Conservation (phyloP, 1,284 basidiomycete genomes). For the Sanghuangporus weigelae region DNA sequence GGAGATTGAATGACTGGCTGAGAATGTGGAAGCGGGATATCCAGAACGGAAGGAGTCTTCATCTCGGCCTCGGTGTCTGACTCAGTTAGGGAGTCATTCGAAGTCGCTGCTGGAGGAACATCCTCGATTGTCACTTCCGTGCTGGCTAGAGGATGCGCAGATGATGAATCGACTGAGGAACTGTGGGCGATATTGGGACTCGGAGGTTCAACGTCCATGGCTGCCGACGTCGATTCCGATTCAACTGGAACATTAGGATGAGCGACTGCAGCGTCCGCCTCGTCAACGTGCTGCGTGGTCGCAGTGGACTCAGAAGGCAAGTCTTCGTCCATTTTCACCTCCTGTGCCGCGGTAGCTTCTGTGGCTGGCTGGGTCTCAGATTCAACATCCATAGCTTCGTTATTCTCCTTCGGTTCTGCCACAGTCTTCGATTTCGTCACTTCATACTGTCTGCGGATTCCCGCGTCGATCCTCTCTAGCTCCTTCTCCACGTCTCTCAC, state of each 20-base stretch:
- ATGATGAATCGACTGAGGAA: no score
- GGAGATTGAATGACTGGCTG: neutral
- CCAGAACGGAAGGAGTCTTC: neutral
- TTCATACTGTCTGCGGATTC: constrained; percentile 4
- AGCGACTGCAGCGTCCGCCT: neutral
- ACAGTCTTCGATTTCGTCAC: neutral
- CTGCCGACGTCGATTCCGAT: neutral
- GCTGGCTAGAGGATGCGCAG: no score
- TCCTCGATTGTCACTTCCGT: no score
- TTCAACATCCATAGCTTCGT: neutral
- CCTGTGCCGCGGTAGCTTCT: neutral
- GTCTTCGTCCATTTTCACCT: neutral
- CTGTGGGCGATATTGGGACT: neutral
- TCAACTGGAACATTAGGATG: neutral
- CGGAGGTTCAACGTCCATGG: neutral
- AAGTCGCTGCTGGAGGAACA: neutral
- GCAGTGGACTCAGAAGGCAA: neutral
- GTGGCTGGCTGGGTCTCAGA: neutral
- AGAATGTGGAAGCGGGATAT: neutral
- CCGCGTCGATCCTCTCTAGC: constrained; percentile 37
- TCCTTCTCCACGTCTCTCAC: constrained; percentile 62
- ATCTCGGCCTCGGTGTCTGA: neutral
- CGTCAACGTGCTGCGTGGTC: neutral
- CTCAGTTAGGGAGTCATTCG: neutral
- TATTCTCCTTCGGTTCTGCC: neutral